These are phyloP conservation scores for Gliomastix tumulicola DNA, from an alignment of 2,329 filamentous ascomycete species.

Conservation along the genomic window DNA sequence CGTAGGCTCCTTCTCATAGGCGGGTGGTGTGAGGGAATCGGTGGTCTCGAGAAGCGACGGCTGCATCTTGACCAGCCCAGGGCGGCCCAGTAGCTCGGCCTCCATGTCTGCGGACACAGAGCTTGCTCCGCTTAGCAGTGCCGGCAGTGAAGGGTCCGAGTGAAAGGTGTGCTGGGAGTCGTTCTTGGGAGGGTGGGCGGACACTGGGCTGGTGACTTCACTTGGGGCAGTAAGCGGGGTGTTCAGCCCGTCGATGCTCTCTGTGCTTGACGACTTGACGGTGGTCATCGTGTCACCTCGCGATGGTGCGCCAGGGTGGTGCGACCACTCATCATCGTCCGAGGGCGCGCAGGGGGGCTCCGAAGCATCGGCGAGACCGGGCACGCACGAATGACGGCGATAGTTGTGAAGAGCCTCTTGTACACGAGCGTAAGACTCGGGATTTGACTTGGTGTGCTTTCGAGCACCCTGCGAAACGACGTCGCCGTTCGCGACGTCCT, in stretches of 20 bases:
- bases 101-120: constrained; percentile 58
- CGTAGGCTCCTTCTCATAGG: constrained; percentile 36
- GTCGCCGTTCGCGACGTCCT: not conserved
- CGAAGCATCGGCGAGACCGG: constrained; percentile 12
- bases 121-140: constrained; percentile 55
- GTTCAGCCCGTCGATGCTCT: constrained; percentile 38
- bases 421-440: constrained; percentile 22
- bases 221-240: constrained; percentile 50
- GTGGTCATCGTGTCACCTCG: constrained; percentile 35
- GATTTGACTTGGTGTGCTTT: constrained; percentile 33
- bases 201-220: constrained; percentile 42
- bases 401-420: not conserved
- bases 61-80: constrained; percentile 33
- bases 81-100: constrained; percentile 48
- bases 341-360: constrained; percentile 35
- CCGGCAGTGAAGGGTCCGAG: constrained; percentile 58
- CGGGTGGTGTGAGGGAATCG: constrained; percentile 48
- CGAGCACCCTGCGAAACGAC: not conserved
- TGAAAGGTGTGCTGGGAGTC: constrained; percentile 46
- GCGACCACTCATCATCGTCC: constrained; percentile 28
- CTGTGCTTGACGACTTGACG: constrained; percentile 42
- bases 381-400: not conserved
- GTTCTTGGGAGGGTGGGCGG: constrained; percentile 25
- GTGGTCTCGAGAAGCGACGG: constrained; percentile 41
- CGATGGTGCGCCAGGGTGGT: constrained; percentile 21